Conservation (phyloP, 331 rosid genomes). For the Saraca asoca region DNA sequence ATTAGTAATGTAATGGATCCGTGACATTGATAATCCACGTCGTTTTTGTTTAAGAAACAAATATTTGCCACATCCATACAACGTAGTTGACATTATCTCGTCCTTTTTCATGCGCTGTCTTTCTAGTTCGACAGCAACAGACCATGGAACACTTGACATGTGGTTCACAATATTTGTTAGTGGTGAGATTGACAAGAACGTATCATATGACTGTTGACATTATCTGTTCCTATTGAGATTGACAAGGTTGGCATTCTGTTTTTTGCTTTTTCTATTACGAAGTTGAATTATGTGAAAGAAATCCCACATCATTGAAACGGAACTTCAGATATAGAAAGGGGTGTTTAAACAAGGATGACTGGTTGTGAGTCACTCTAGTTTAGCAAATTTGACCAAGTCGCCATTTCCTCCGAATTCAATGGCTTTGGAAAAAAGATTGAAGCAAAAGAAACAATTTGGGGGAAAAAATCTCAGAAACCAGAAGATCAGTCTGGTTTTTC, state of each 20-base stretch:
- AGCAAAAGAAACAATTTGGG: conserved; percentile 25
- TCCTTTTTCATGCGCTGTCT: too few relatives aligned
- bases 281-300: conserved; percentile 1
- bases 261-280: conserved; percentile 36
- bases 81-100: too few relatives aligned
- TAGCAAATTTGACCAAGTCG: conserved; percentile 49
- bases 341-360: conserved; percentile 25
- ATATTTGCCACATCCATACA: too few relatives aligned
- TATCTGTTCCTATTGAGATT: too few relatives aligned
- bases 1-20: too few relatives aligned
- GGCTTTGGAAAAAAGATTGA: conserved; percentile 39
- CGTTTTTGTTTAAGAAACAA: too few relatives aligned
- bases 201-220: too few relatives aligned
- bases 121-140: too few relatives aligned
- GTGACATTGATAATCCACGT: too few relatives aligned
- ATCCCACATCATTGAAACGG: not conserved
- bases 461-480: conserved; percentile 34
- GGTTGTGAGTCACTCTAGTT: conserved; percentile 36
- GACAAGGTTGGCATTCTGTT: conserved; percentile 1
- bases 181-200: conserved; percentile 28
- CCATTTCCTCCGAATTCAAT: conserved; percentile 40
- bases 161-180: conserved; percentile 31
- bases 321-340: conserved; percentile 22
- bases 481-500: conserved; percentile 44
- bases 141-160: conserved; percentile 29